These are phyloP conservation scores for Papiliotrema fonsecae DNA, from an alignment of 1,284 basidiomycete genomes.

Conservation along the genomic window DNA sequence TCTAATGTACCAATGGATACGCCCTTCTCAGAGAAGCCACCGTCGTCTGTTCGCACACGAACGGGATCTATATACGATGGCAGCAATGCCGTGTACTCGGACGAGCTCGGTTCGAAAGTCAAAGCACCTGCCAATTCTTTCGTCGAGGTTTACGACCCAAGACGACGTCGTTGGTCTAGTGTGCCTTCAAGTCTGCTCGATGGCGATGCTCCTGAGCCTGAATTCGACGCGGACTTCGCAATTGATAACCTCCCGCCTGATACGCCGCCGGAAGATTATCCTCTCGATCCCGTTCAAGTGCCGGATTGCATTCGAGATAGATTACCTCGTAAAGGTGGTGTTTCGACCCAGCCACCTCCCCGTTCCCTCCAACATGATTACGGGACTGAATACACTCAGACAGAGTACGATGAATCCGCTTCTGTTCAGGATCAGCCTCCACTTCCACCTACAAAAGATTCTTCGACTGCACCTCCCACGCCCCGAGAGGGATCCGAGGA, in stretches of 20 bases:
- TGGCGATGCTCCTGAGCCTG: conserved; percentile 17
- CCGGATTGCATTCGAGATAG: background rate
- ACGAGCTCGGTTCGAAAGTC: conserved; percentile 21
- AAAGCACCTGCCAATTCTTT: conserved; percentile 35
- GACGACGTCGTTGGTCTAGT: conserved; percentile 8
- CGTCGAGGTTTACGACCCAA: conserved; percentile 18
- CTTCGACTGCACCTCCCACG: conserved; percentile 3
- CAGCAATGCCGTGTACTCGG: conserved; percentile 27
- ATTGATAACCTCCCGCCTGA: conserved; percentile 36
- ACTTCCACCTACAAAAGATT: no score
- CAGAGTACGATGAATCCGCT: background rate
- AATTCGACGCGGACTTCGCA: conserved; percentile 37
- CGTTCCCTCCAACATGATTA: background rate
- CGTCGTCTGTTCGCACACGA: conserved; percentile 3
- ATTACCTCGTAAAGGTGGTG: conserved; percentile 19
- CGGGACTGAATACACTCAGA: conserved; percentile 1
- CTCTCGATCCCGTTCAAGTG: background rate
- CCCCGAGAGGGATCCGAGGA: background rate
- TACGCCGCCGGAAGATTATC: conserved; percentile 29
- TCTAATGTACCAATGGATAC: no score
- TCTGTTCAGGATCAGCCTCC: no score
- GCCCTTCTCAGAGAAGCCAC: no score
- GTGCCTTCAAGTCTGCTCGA: conserved; percentile 33
- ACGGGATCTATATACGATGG: conserved; percentile 32
- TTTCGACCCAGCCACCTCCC: conserved; percentile 21